These are phyloP conservation scores for Pythium dissotocum DNA, from an alignment of 352 stramenopile species.

Conservation along the genomic window DNA sequence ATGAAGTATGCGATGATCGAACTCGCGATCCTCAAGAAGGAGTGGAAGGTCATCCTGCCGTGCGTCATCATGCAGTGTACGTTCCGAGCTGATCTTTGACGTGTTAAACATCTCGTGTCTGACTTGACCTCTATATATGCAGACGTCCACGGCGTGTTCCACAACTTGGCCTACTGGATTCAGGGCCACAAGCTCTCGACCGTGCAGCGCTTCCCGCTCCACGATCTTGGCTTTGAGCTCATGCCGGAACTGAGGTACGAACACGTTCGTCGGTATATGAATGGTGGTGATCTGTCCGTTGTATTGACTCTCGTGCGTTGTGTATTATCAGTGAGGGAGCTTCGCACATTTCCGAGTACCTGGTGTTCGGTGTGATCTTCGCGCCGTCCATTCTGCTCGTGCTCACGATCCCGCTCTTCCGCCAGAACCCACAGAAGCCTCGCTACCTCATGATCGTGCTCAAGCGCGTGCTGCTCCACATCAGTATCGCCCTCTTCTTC, in stretches of 20 bases:
- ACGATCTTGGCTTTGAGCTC: constrained; percentile 77
- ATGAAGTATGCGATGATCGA: constrained; percentile 68
- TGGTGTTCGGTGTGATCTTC: constrained; percentile 79
- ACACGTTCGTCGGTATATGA: not conserved
- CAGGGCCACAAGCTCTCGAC: constrained; percentile 62
- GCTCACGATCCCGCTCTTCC: constrained; percentile 62
- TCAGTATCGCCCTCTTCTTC: constrained; percentile 72
- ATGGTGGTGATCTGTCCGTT: not conserved
- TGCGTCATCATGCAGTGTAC: constrained; percentile 84
- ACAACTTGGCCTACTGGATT: constrained; percentile 88
- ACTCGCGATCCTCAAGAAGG: constrained; percentile 50
- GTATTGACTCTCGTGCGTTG: not conserved
- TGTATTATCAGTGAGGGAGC: constrained; percentile 29
- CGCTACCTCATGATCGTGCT: constrained; percentile 80
- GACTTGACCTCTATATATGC: not conserved
- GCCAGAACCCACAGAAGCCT: constrained; percentile 58
- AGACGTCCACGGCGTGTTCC: constrained; percentile 82
- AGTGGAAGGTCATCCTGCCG: constrained; percentile 77
- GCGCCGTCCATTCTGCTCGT: constrained; percentile 70
- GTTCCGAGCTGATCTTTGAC: constrained; percentile 20
- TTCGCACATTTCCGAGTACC: constrained; percentile 63
- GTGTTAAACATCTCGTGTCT: not conserved
- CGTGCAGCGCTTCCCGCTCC: constrained; percentile 70
- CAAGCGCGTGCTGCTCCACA: constrained; percentile 79
- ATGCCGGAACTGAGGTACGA: constrained; percentile 64